Evolutionary conservation across 2,329 filamentous ascomycete species (phyloP), one percentile per base, ranked within the genome.

Genomic region (Grosmannia huntii): DNA sequence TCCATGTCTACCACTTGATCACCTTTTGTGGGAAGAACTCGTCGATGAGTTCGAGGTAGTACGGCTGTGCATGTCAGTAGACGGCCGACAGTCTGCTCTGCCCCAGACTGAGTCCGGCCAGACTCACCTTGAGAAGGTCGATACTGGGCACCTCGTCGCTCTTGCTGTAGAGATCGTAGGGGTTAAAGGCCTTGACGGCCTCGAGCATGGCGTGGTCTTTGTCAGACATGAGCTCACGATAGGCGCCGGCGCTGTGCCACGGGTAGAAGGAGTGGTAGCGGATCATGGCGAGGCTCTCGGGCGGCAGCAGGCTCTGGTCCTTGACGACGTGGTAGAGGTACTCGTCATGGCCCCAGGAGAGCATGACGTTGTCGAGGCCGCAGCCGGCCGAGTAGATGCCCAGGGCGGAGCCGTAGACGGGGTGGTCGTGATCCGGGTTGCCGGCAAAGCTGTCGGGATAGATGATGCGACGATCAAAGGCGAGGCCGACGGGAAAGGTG

Each of bases 241-340:
- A 96, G 7, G 88, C 90, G 57, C 85, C 86, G 70, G 86, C 85
- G 61, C 79, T 82, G 73, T 95, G 90, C 90, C 90, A 96, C 19
- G 90, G 86, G 73, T 96, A 96, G 74, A 95, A 95, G 6, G 85
- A 89, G 74, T 96, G 90, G 73, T 95, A 95, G 58, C 90, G 79
- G 69, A 96, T 94, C 89, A 96, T 95, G 61, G 90, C 90, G 12
- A 96, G 79, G 0, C 86, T 87, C 78, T 95, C 90, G 53, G 80
- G 78, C 0, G 90, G 90, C 50, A 96, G 78, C 0, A 76, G 86
- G 54, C 81, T 86, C 76, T 95, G 90, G 62, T 87, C 85, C 76
- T 90, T 90, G 72, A 88, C 83, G 61, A 95, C 85, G 67, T 90
- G 85, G 76, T 95, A 96, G 53, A 92, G 77, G 72, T 90, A 91